phyloP scores from a whole-genome alignment of 495 filamentous ascomycete genomes.

The Daldinia loculata region DNA sequence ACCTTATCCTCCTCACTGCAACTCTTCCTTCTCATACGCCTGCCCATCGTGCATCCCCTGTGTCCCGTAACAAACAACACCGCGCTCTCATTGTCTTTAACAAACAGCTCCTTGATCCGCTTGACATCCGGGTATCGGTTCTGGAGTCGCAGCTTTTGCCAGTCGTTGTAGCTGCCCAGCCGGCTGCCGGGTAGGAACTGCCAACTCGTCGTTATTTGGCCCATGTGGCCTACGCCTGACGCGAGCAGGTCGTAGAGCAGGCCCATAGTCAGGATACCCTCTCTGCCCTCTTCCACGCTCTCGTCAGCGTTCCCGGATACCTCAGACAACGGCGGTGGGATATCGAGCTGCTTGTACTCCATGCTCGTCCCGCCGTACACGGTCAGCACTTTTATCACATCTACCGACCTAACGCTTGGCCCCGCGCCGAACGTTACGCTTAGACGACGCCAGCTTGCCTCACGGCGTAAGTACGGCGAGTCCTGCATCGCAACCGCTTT shows the following conservation, averaged over 20 bases:
- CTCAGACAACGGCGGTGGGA: neutral
- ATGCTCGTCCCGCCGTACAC: neutral
- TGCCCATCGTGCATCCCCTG: neutral
- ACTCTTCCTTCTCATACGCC: neutral
- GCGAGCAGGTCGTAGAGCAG: slow-evolving; percentile 21
- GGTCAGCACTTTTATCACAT: slow-evolving; percentile 1
- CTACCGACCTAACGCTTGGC: neutral
- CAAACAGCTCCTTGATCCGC: neutral
- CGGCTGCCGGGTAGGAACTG: slow-evolving; percentile 3
- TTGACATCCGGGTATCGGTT: neutral
- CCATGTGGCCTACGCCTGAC: slow-evolving; percentile 1
- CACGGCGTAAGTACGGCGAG: slow-evolving; percentile 5
- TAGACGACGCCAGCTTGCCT: slow-evolving; percentile 20
- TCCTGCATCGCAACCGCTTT: neutral
- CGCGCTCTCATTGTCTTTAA: slow-evolving; percentile 4
- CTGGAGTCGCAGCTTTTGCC: neutral
- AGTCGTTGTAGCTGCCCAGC: slow-evolving; percentile 1
- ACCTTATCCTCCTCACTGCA: neutral
- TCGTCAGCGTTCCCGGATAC: neutral
- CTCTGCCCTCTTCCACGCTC: neutral
- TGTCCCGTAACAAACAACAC: slow-evolving; percentile 6
- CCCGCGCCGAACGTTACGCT: slow-evolving; percentile 7
- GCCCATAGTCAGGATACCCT: slow-evolving; percentile 21
- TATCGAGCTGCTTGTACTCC: slow-evolving; percentile 1
- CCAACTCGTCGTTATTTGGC: slow-evolving; percentile 2